phyloP scores from a whole-genome alignment of 306 rosid genomes.

The Prunus armeniaca region DNA sequence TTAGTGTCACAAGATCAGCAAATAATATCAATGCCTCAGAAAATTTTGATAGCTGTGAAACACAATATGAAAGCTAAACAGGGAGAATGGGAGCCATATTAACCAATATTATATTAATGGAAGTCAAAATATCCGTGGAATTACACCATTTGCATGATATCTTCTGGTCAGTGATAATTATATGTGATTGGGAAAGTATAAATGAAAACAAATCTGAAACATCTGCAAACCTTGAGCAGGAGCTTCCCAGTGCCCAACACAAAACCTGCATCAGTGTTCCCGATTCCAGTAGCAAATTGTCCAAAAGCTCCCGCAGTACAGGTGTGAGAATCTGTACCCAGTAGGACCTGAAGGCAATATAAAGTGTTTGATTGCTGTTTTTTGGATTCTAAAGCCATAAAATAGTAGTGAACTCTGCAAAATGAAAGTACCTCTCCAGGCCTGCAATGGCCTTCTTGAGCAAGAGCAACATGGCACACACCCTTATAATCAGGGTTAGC shows the following conservation, averaged over 20 bases:
- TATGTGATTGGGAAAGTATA: background rate
- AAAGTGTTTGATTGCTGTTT: conserved; percentile 14
- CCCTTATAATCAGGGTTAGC: conserved; percentile 98
- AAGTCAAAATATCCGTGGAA: background rate
- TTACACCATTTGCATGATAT: background rate
- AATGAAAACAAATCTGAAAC: background rate
- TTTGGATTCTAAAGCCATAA: conserved; percentile 16
- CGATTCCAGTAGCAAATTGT: conserved; percentile 95
- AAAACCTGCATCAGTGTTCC: conserved; percentile 93
- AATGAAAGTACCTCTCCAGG: conserved; percentile 83
- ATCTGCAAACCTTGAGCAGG: conserved; percentile 65
- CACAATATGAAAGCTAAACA: background rate
- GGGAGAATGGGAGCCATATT: background rate
- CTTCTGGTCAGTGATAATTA: background rate
- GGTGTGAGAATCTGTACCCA: conserved; percentile 97
- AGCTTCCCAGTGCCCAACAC: conserved; percentile 89
- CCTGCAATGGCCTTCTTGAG: conserved; percentile 99
- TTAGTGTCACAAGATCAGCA: background rate
- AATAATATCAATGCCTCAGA: background rate
- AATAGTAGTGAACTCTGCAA: background rate
- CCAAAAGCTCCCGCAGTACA: conserved; percentile 99
- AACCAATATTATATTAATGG: background rate
- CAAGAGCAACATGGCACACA: conserved; percentile 93
- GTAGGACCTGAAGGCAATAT: conserved; percentile 56
- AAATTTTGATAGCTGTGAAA: background rate